phyloP scores from a whole-genome alignment of 306 rosid genomes.

The barrel medic (Medicago truncatula) region MtrunA17r5.0-ANR NC_053049.1:44814501-44815000 shows the following conservation, averaged over 20 bases:
- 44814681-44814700: too few relatives aligned
- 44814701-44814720: too few relatives aligned
- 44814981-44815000: neutral
- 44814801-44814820: neutral
- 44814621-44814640: too few relatives aligned
- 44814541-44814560: too few relatives aligned
- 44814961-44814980: slow-evolving; percentile 9
- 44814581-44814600: too few relatives aligned
- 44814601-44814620: too few relatives aligned
- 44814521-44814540: too few relatives aligned
- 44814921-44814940: slow-evolving; percentile 12
- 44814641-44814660: too few relatives aligned
- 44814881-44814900: slow-evolving; percentile 17
- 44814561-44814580: too few relatives aligned
- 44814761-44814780: neutral
- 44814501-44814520: too few relatives aligned
- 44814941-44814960: slow-evolving; percentile 8
- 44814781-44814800: neutral
- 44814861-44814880: neutral
- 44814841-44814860: neutral
- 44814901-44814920: neutral
- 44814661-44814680: too few relatives aligned
- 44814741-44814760: neutral
- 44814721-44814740: neutral
- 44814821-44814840: neutral